Evolutionary conservation across 129 eudicot genomes (phyloP).

Genomic region (Chrysanthemum makinoi): DNA sequence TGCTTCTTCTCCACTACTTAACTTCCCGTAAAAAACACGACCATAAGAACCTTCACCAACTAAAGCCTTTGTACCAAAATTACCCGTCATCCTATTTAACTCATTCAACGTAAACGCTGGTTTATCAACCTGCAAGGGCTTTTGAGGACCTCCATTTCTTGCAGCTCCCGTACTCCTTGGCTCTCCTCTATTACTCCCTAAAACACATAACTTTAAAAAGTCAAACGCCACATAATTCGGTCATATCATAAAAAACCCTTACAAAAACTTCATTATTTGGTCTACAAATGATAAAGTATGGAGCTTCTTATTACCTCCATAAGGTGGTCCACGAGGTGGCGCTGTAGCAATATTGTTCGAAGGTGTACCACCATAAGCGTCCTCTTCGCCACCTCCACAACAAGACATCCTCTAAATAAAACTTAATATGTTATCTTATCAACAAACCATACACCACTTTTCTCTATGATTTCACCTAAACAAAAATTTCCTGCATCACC

Average conservation of each 20-base stretch:
- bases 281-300: not conserved
- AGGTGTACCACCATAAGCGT: conserved; percentile 48
- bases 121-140: conserved; percentile 65
- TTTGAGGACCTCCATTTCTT: conserved; percentile 62
- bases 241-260: not conserved
- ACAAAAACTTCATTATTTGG: not conserved
- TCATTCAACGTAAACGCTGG: conserved; percentile 74
- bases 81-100: conserved; percentile 63
- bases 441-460: conserved; percentile 25
- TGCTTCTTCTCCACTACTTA: conserved; percentile 55
- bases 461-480: conserved; percentile 6
- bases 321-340: conserved; percentile 51
- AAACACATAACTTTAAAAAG: conserved; percentile 11
- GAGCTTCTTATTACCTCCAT: conserved; percentile 36
- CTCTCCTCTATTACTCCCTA: conserved; percentile 76
- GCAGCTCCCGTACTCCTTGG: conserved; percentile 52
- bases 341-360: conserved; percentile 56
- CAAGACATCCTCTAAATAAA: conserved; percentile 64
- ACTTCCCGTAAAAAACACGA: conserved; percentile 65
- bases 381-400: conserved; percentile 94
- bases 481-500: conserved; percentile 23
- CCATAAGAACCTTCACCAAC: conserved; percentile 97
- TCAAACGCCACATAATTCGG: not conserved
- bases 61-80: conserved; percentile 77
- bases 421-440: conserved; percentile 18